A percentile compares a stretch with the other conserved stretches of the same genome.
Conservation (phyloP, 2,329 filamentous ascomycete species). For the Cladorrhinum sp. region DNA sequence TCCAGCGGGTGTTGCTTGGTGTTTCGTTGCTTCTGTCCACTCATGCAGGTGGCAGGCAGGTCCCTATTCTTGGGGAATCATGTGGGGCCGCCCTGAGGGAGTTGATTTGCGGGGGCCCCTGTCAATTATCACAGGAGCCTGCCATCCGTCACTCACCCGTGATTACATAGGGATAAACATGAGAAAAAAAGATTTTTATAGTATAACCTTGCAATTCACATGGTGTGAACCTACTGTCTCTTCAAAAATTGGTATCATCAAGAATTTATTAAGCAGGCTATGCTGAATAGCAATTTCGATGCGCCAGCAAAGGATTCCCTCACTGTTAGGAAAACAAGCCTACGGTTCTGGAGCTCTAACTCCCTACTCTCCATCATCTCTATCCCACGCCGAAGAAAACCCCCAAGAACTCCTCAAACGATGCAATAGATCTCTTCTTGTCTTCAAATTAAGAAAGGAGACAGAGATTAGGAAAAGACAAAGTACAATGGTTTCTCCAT, state of each 20-base stretch:
- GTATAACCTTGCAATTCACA: too few relatives aligned
- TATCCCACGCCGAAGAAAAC: background rate
- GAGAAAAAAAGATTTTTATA: too few relatives aligned
- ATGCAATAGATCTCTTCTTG: background rate
- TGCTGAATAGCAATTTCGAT: background rate
- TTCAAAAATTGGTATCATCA: background rate
- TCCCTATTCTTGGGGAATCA: background rate
- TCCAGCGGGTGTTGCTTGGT: constrained; percentile 3
- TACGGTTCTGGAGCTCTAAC: too few relatives aligned
- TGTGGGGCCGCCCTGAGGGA: background rate
- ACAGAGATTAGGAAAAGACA: too few relatives aligned
- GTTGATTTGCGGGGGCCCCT: background rate
- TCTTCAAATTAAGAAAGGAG: too few relatives aligned
- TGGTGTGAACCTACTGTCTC: too few relatives aligned
- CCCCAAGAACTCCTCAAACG: background rate
- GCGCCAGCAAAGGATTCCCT: too few relatives aligned
- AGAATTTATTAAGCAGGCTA: background rate
- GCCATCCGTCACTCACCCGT: too few relatives aligned
- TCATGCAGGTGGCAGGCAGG: background rate
- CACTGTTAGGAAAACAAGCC: too few relatives aligned
- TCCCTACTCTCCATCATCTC: background rate
- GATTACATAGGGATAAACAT: too few relatives aligned
- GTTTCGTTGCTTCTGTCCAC: background rate
- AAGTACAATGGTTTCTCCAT: too few relatives aligned
- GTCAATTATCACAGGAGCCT: too few relatives aligned